Evolutionary conservation across 208 protist species (phyloP).

Genomic region (Spongospora subterranea): DNA sequence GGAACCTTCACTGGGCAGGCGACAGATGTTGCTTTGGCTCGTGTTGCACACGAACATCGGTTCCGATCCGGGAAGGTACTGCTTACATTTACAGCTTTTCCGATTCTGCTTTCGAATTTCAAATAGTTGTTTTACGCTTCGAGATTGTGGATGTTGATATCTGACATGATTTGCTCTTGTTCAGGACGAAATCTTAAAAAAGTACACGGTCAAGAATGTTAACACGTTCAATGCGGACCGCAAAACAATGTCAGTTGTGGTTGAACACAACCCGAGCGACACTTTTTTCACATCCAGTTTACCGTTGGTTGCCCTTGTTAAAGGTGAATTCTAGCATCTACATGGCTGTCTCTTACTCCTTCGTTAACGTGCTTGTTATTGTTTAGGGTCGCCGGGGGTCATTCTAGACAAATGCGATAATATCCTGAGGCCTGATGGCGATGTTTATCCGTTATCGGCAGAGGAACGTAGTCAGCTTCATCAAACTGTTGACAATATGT

Average conservation of each 20-base stretch:
- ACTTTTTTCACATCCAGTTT: neutral
- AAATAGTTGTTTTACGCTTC: neutral
- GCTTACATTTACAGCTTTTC: neutral
- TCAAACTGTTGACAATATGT: neutral
- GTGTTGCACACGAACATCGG: neutral
- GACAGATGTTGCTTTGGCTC: neutral
- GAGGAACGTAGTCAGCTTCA: neutral
- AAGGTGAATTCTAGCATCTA: neutral
- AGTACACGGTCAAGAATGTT: neutral
- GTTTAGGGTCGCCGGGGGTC: neutral
- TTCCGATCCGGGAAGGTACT: neutral
- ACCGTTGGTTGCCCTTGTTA: neutral
- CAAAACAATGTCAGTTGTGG: constrained; percentile 63
- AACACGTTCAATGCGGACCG: constrained; percentile 58
- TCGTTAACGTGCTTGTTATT: neutral
- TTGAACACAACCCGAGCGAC: neutral
- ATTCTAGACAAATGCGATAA: neutral
- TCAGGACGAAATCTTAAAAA: neutral
- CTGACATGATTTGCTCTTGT: neutral
- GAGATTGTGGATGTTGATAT: neutral
- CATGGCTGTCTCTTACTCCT: neutral
- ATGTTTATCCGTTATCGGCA: neutral
- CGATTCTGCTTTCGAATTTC: too few species aligned
- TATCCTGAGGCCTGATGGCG: neutral
- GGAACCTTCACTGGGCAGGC: neutral